phyloP scores from a whole-genome alignment of 2,329 filamentous ascomycete species.

The Stemphylium lycopersici region DNA sequence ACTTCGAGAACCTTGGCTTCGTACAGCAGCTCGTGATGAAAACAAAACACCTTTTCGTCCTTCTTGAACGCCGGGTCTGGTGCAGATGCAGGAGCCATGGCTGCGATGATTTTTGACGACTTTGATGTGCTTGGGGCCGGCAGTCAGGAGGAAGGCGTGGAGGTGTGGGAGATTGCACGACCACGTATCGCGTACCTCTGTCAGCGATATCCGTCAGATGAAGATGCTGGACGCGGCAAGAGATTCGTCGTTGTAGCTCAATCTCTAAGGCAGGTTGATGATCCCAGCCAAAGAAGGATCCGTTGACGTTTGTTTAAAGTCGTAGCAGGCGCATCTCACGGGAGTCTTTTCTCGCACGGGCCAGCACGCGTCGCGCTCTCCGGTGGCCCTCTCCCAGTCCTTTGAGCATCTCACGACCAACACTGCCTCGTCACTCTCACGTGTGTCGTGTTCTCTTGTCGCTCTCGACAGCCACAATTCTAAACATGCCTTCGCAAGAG shows the following conservation, averaged over 20 bases:
- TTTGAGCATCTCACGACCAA: constrained; percentile 6
- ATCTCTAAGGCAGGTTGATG: constrained; percentile 7
- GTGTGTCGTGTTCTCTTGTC: neutral
- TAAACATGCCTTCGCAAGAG: constrained; percentile 73
- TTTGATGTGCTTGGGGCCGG: constrained; percentile 17
- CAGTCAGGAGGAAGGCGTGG: constrained; percentile 18
- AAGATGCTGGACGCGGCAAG: constrained; percentile 8
- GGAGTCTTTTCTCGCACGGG: constrained; percentile 30
- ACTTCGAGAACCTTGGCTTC: constrained; percentile 94
- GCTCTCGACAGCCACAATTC: neutral
- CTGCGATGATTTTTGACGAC: constrained; percentile 14
- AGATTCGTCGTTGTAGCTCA: neutral
- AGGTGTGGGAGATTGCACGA: constrained; percentile 16
- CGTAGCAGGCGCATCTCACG: constrained; percentile 19
- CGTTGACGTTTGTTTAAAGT: constrained; percentile 14
- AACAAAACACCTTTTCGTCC: constrained; percentile 94
- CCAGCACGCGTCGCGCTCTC: constrained; percentile 32
- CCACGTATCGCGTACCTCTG: constrained; percentile 26
- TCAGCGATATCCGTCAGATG: neutral
- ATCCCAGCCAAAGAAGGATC: constrained; percentile 7
- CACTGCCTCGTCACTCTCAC: constrained; percentile 21
- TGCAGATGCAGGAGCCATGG: constrained; percentile 61
- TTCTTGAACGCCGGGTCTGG: constrained; percentile 64
- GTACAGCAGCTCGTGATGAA: constrained; percentile 96
- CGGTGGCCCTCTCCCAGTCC: neutral